Conservation (phyloP, 139 green algal genomes). For the Chlamydomonas sphaeroides region DNA sequence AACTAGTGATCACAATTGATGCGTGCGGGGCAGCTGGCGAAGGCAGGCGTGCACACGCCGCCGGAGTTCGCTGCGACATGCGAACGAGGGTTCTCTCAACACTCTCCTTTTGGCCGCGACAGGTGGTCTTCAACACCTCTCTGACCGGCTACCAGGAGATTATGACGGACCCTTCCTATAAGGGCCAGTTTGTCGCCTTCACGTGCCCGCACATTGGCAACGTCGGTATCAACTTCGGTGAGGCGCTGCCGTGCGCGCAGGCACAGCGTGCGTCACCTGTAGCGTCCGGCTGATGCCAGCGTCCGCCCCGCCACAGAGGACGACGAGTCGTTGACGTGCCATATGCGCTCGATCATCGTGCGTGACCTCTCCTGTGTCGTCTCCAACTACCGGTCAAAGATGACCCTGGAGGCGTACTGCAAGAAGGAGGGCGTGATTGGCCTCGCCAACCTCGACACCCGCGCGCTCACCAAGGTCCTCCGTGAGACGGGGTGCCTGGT, state of each 20-base stretch:
- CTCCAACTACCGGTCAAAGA: constrained; percentile 95
- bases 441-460: constrained; percentile 94
- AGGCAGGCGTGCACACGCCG: too few relatives aligned
- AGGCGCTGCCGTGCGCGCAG: neutral
- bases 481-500: constrained; percentile 92
- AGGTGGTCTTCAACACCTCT: constrained; percentile 99
- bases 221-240: constrained; percentile 93
- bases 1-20: too few relatives aligned
- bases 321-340: constrained; percentile 85
- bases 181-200: constrained; percentile 97
- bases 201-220: constrained; percentile 99
- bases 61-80: neutral
- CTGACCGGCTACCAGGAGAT: constrained; percentile 97
- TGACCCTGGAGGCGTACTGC: constrained; percentile 87
- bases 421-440: constrained; percentile 74
- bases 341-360: constrained; percentile 91
- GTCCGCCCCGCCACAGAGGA: constrained; percentile 85
- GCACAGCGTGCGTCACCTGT: too few relatives aligned
- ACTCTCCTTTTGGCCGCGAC: neutral
- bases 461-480: constrained; percentile 91
- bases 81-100: neutral
- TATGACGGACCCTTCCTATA: constrained; percentile 97
- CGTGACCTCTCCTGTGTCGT: constrained; percentile 85
- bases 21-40: too few relatives aligned
- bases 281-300: too few relatives aligned